These are phyloP conservation scores for Bertia moriformis DNA, from an alignment of 2,329 filamentous ascomycete species.

Conservation along the genomic window DNA sequence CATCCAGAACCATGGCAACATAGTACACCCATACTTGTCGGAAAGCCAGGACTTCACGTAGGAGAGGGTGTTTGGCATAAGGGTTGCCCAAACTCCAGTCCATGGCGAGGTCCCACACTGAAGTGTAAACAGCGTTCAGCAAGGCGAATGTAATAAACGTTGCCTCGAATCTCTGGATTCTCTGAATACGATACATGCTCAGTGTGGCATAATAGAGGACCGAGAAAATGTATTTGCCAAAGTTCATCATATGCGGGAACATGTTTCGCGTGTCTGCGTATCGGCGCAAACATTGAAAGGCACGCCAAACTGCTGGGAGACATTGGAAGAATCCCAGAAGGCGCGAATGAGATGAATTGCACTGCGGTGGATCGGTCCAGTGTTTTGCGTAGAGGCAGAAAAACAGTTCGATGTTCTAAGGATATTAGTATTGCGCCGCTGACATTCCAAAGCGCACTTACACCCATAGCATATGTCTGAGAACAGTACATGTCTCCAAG, in stretches of 20 bases:
- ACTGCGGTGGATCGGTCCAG: slow-evolving; percentile 62
- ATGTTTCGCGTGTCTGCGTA: slow-evolving; percentile 74
- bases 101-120: slow-evolving; percentile 89
- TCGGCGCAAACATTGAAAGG: slow-evolving; percentile 78
- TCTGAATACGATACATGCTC: slow-evolving; percentile 68
- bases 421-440: slow-evolving; percentile 21
- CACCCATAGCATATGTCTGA: slow-evolving; percentile 74
- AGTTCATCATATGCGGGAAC: slow-evolving; percentile 86
- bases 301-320: slow-evolving; percentile 77
- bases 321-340: slow-evolving; percentile 73
- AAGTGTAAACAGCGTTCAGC: slow-evolving; percentile 17
- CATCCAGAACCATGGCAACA: slow-evolving; percentile 65
- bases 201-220: slow-evolving; percentile 67
- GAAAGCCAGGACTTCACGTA: slow-evolving; percentile 68
- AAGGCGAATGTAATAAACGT: background rate
- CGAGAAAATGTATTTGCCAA: slow-evolving; percentile 77
- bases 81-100: slow-evolving; percentile 86
- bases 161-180: slow-evolving; percentile 13
- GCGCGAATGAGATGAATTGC: slow-evolving; percentile 75
- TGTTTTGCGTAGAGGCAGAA: slow-evolving; percentile 78
- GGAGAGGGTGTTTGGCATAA: slow-evolving; percentile 47
- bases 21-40: slow-evolving; percentile 78
- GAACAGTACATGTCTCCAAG: slow-evolving; percentile 97
- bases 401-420: slow-evolving; percentile 70
- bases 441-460: no score